phyloP scores from a whole-genome alignment of 2,329 filamentous ascomycete genomes.

The Boeremia exigua region DNA sequence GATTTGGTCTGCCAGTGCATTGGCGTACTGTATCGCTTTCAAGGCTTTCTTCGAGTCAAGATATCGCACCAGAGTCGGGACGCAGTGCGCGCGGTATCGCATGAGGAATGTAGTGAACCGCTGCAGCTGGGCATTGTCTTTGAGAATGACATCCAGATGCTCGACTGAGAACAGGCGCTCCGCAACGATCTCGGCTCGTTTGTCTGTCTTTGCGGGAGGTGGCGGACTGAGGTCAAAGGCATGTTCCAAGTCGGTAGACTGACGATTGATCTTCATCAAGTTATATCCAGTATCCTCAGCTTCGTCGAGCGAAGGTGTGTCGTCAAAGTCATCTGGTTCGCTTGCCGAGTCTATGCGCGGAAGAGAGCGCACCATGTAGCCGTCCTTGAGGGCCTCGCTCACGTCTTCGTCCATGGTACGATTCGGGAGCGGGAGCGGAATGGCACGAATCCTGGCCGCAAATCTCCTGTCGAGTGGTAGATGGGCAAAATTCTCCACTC shows the following conservation, averaged over 20 bases:
- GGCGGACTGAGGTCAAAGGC: constrained; percentile 35
- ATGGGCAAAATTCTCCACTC: background rate
- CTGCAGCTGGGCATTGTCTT: constrained; percentile 64
- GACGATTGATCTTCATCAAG: constrained; percentile 8
- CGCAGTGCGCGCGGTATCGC: constrained; percentile 62
- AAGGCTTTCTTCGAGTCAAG: constrained; percentile 72
- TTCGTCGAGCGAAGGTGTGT: constrained; percentile 1
- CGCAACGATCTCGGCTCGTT: constrained; percentile 59
- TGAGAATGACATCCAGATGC: constrained; percentile 68
- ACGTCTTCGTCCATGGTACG: constrained; percentile 10
- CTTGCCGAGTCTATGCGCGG: constrained; percentile 16
- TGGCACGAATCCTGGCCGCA: constrained; percentile 2
- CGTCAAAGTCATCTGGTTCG: constrained; percentile 4
- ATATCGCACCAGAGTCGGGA: constrained; percentile 71
- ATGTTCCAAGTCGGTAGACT: constrained; percentile 21
- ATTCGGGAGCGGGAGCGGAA: constrained; percentile 4
- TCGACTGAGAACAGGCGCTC: constrained; percentile 69
- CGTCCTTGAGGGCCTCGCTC: constrained; percentile 3
- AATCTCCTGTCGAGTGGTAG: background rate
- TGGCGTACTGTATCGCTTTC: constrained; percentile 71
- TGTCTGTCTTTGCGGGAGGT: constrained; percentile 25
- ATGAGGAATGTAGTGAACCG: constrained; percentile 71
- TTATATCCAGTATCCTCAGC: background rate
- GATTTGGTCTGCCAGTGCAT: constrained; percentile 66
- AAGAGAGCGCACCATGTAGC: background rate